A percentile compares a stretch with the other conserved stretches of the same genome.
phyloP scores from a whole-genome alignment of 352 stramenopile genomes.

The Peronospora belbahrii region DNA sequence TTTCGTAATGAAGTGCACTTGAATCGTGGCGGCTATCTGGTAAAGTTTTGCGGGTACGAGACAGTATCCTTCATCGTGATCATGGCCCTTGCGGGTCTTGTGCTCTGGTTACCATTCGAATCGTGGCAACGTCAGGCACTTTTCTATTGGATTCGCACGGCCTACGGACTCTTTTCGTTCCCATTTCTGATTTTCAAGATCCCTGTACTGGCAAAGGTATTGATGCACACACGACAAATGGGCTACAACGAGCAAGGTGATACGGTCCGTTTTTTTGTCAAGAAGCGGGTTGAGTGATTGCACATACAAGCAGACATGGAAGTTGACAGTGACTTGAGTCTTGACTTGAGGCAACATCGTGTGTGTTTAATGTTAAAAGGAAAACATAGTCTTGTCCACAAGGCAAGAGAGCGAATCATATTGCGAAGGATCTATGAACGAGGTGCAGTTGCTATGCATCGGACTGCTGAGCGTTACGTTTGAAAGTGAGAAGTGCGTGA shows the following conservation, averaged over 20 bases:
- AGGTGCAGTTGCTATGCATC: conserved; percentile 77
- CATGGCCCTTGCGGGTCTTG: conserved; percentile 45
- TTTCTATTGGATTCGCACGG: conserved; percentile 84
- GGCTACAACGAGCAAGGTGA: conserved; percentile 79
- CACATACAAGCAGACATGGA: conserved; percentile 13
- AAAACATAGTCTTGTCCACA: conserved; percentile 31
- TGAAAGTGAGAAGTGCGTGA: too few relatives aligned
- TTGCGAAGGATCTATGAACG: conserved; percentile 79
- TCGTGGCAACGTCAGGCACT: conserved; percentile 72
- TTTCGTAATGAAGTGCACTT: conserved; percentile 79
- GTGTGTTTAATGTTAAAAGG: too few relatives aligned
- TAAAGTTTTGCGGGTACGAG: conserved; percentile 84
- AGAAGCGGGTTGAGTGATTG: conserved; percentile 25
- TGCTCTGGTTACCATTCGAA: conserved; percentile 62
- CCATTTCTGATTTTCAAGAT: conserved; percentile 87
- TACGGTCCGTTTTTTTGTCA: conserved; percentile 47
- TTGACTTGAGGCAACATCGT: too few relatives aligned
- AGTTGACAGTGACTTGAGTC: too few relatives aligned
- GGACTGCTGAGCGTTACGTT: too few relatives aligned
- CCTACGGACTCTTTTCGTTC: conserved; percentile 80
- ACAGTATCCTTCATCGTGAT: conserved; percentile 74
- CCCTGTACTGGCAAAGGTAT: conserved; percentile 67
- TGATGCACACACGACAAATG: conserved; percentile 81
- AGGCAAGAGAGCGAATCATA: conserved; percentile 71
- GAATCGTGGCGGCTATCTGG: conserved; percentile 74